phyloP scores from a whole-genome alignment of 306 rosid genomes.

The Castanea crenata region DNA sequence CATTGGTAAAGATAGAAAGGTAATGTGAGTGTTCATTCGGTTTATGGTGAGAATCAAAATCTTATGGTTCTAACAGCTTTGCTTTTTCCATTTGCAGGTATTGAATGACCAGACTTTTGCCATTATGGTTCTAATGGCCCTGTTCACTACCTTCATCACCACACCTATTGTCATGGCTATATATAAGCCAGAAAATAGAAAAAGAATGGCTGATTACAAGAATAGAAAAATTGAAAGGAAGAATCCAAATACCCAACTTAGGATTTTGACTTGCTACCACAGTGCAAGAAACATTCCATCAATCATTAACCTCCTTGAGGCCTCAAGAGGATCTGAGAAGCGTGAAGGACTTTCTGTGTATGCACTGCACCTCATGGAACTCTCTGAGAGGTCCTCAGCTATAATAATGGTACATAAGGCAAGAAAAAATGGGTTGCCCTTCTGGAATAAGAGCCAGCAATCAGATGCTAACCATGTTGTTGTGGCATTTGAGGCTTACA shows the following conservation, averaged over 20 bases:
- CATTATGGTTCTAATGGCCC: conserved; percentile 88
- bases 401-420: conserved; percentile 79
- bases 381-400: conserved; percentile 83
- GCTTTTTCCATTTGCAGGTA: conserved; percentile 52
- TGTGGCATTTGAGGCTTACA: conserved; percentile 75
- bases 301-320: conserved; percentile 66
- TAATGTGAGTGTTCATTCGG: conserved; percentile 24
- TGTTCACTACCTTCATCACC: conserved; percentile 80
- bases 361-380: conserved; percentile 82
- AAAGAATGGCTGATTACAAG: conserved; percentile 45
- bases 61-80: conserved; percentile 1
- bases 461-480: conserved; percentile 43
- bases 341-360: conserved; percentile 61
- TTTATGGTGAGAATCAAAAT: conserved; percentile 6
- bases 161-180: conserved; percentile 66
- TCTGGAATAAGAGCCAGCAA: conserved; percentile 50
- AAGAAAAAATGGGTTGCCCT: conserved; percentile 74
- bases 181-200: conserved; percentile 60
- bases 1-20: conserved; percentile 91
- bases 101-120: conserved; percentile 92
- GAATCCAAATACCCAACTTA: conserved; percentile 47
- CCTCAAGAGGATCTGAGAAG: conserved; percentile 69
- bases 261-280: conserved; percentile 72
- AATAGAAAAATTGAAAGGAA: conserved; percentile 57
- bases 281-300: conserved; percentile 68